Evolutionary conservation across 108 stramenopile species (phyloP), one percentile per base, ranked within the genome.

Genomic region (Pelagomonas calceolata): DNA sequence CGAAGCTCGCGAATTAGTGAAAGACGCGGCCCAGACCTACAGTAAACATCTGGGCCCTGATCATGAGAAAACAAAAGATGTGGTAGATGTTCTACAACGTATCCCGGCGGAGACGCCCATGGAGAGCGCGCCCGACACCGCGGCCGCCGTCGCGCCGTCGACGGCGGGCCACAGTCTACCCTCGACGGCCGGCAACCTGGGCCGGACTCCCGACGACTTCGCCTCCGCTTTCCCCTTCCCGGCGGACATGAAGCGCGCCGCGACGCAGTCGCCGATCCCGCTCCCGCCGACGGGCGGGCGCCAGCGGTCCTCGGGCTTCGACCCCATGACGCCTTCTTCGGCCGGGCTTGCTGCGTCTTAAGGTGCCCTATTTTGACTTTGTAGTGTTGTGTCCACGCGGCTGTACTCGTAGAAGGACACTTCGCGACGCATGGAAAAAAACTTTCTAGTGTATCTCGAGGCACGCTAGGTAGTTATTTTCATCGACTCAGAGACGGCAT

Each of bases 41-140:
- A 69, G 51, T 35, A 69, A 77, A 34, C 79, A 81, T 26, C 79
- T 81, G 72, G 80, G 80, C 36, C 76, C 73, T 17, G 73, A 80
- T 29, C 80, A 81, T 68, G 68, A 79, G 21, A 77, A 76, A 12
- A 81, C 80, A 26, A 26, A 43, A 35, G 80, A 81, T 39, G 73
- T 81, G 30, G 36, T 34, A 34, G 76, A 73, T 34, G 39, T 79
- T 0, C 63, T 79, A 4, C 65, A 31, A 31, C 75, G 64, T 26
- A 60, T 60, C 51, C 10, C 16, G 14, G 44, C 44, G 14, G 44
- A 45, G 44, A 45, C 44, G 44, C 14, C 14, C 44, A 60, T 26
- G 14, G 26, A 60, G 51, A 9, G 18, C 21, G 0, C 18, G 21
- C 51, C 51, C 21, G 51, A 60, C 21, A 45, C 10, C 44, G 14